phyloP scores from a whole-genome alignment of 805 yeast species.

The Yarrowia yakushimensis region DNA sequence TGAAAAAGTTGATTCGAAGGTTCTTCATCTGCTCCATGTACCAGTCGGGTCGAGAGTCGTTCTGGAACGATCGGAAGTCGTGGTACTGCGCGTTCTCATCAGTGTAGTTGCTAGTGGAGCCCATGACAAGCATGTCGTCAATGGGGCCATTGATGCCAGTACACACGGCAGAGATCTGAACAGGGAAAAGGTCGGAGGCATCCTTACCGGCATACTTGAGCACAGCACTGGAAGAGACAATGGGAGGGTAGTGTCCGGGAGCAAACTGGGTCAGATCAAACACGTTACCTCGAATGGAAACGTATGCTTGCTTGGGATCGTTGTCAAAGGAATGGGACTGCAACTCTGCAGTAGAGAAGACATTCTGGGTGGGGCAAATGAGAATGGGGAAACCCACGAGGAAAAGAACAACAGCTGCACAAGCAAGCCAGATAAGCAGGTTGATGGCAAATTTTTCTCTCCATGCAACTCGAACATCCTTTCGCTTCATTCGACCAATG shows the following conservation, averaged over 20 bases:
- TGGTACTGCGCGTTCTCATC: slow-evolving; percentile 42
- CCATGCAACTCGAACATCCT: slow-evolving; percentile 43
- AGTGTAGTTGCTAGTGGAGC: slow-evolving; percentile 37
- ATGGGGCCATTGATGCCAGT: slow-evolving; percentile 38
- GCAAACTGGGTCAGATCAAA: slow-evolving; percentile 42
- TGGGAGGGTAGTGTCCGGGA: slow-evolving; percentile 40
- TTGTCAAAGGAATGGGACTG: slow-evolving; percentile 34
- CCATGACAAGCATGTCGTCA: slow-evolving; percentile 35
- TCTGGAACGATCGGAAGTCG: slow-evolving; percentile 41
- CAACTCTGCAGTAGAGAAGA: slow-evolving; percentile 38
- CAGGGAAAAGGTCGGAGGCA: slow-evolving; percentile 39
- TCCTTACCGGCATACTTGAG: slow-evolving; percentile 42
- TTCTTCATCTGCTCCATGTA: slow-evolving; percentile 40
- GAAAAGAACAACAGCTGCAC: slow-evolving; percentile 37
- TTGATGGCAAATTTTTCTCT: slow-evolving; percentile 45
- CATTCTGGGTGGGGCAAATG: slow-evolving; percentile 43
- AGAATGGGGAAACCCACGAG: slow-evolving; percentile 42
- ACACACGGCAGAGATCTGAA: slow-evolving; percentile 43
- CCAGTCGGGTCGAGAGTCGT: slow-evolving; percentile 45
- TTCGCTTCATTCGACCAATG: slow-evolving; percentile 37
- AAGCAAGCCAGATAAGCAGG: slow-evolving; percentile 42
- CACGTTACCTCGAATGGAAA: slow-evolving; percentile 42
- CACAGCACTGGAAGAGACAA: slow-evolving; percentile 38
- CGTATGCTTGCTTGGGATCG: slow-evolving; percentile 37
- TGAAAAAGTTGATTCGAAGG: slow-evolving; percentile 38